Evolutionary conservation across 176 grass and related monocot species (phyloP).

Genomic region (Thinopyrum elongatum): DNA sequence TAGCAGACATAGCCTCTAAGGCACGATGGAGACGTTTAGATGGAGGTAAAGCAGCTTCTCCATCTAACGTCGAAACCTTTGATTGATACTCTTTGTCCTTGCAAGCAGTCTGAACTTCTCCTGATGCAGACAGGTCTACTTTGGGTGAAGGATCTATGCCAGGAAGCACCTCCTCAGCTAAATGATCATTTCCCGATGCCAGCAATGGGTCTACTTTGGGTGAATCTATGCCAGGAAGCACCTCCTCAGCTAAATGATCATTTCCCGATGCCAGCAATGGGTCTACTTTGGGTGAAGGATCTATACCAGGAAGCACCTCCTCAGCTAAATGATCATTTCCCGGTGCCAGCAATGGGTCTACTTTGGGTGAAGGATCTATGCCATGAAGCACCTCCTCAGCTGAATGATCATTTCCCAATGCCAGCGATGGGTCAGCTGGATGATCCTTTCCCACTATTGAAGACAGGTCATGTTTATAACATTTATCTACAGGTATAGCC

Average conservation of each 20-base stretch:
- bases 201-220: constrained; percentile 19
- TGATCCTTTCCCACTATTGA: constrained; percentile 31
- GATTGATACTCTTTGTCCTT: constrained; percentile 40
- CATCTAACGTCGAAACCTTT: constrained; percentile 51
- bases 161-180: neutral
- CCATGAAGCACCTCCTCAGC: neutral
- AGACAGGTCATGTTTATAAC: constrained; percentile 11
- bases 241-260: neutral
- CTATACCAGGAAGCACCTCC: neutral
- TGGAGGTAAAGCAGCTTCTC: constrained; percentile 95
- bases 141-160: constrained; percentile 27
- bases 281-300: constrained; percentile 37
- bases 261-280: neutral
- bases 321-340: neutral
- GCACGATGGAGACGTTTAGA: constrained; percentile 97
- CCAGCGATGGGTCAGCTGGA: neutral
- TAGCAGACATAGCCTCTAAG: constrained; percentile 97
- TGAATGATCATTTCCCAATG: constrained; percentile 30
- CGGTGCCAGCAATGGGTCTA: neutral
- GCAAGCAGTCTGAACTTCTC: constrained; percentile 35
- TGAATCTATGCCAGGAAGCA: constrained; percentile 25
- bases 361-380: constrained; percentile 32
- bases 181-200: neutral
- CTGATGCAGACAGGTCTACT: constrained; percentile 23
- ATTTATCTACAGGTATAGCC: constrained; percentile 28